Evolutionary conservation across 2,329 filamentous ascomycete species (phyloP).

Genomic region (Pochonia chlamydosporia): DNA sequence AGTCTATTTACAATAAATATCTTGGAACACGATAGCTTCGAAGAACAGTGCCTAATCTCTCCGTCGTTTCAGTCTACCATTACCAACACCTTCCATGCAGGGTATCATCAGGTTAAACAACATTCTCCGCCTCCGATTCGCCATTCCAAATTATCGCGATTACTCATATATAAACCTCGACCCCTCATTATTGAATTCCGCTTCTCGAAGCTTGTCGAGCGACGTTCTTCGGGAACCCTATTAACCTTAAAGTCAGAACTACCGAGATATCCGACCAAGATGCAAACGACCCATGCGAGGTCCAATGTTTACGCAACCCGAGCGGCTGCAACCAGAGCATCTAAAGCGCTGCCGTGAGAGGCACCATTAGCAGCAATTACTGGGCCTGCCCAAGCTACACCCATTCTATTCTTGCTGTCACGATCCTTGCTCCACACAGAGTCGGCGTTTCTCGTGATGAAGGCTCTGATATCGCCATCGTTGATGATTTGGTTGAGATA

Average conservation of each 20-base stretch:
- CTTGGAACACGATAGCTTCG: too few species aligned
- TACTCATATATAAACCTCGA: too few species aligned
- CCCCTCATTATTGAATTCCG: too few species aligned
- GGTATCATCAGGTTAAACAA: too few species aligned
- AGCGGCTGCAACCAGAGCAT: constrained; percentile 59
- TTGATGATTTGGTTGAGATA: constrained; percentile 48
- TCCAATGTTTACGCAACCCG: constrained; percentile 24
- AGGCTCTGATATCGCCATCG: constrained; percentile 41
- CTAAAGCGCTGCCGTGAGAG: constrained; percentile 60
- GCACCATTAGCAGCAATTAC: constrained; percentile 44
- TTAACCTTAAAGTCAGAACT: background rate
- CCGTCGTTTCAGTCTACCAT: too few species aligned
- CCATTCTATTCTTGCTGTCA: constrained; percentile 43
- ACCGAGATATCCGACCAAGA: background rate
- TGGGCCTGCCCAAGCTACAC: constrained; percentile 61
- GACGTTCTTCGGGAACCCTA: too few species aligned
- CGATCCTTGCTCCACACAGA: constrained; percentile 59
- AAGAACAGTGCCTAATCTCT: too few species aligned
- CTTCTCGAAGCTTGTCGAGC: too few species aligned
- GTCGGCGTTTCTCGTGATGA: constrained; percentile 57
- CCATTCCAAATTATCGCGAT: too few species aligned
- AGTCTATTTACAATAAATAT: too few species aligned
- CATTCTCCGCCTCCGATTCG: too few species aligned
- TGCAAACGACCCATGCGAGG: background rate
- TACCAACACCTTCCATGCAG: too few species aligned